Evolutionary conservation across 1,139 yeast genomes (phyloP), one percentile per base, ranked within the genome.

Genomic region (Nakaseomyces nivariensis): DNA sequence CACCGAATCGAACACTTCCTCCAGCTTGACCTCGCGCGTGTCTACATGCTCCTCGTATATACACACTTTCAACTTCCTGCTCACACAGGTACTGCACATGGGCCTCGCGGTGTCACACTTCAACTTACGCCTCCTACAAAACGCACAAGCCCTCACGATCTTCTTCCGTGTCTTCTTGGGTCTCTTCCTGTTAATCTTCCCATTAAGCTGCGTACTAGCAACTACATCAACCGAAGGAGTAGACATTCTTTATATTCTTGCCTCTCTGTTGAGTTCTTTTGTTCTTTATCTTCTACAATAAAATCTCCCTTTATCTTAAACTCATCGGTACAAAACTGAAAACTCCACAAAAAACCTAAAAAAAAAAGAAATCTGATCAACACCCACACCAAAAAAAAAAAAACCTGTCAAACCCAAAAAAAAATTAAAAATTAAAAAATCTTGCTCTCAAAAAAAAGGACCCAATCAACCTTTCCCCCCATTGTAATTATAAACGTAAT

Each of bases 81-180:
- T 54, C 33, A 45, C 31, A 48, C 67, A 60, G 40, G 60, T 55
- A 10, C 59, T 52, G 49, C 67, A 62, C 48, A 55, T 51, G 3
- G 64, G 66, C 45, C 57, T 56, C 36, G 44, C 53, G 40, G 60
- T 59, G 49, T 64, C 66, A 54, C 69, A 66, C 49, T 63, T 64
- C 43, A 66, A 49, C 47, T 64, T 64, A 33, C 67, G 51, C 45
- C 54, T 54, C 34, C 68, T 55, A 49, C 69, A 66, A 45, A 62
- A 63, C 9, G 56, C 50, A 49, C 69, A 66, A 25, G 68, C 62
- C 48, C 57, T 56, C 43, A 64, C 59, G 5, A 55, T 55, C 48
- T 64, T 64, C 32, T 59, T 52, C 49, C 63, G 54, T 37, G 50
- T 54, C 17, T 42, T 42, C 36, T 44, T 54, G 27, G 45, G 38